phyloP scores from a whole-genome alignment of 345 rosid species.

The Bruguiera sexangula region DNA sequence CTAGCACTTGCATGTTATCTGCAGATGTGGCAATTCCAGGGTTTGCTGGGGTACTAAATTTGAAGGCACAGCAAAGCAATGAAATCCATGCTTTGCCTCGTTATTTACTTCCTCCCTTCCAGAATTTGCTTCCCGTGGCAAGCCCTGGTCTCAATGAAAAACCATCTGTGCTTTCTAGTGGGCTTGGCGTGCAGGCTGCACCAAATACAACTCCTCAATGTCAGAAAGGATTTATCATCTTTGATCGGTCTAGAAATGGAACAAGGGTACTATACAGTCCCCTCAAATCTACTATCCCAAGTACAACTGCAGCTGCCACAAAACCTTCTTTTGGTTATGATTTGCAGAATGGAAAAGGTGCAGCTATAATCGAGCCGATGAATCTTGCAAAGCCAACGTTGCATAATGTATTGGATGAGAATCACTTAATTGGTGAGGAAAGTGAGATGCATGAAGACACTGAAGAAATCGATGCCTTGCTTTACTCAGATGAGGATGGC shows the following conservation, averaged over 20 bases:
- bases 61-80: slow-evolving; percentile 37
- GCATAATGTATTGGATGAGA: slow-evolving; percentile 37
- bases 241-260: slow-evolving; percentile 23
- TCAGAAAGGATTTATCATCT: slow-evolving; percentile 9
- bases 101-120: slow-evolving; percentile 33
- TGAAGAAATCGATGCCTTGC: slow-evolving; percentile 25
- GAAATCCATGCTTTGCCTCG: slow-evolving; percentile 42
- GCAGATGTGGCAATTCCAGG: slow-evolving; percentile 38
- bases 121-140: slow-evolving; percentile 31
- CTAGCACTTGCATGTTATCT: slow-evolving; percentile 28
- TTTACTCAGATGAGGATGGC: slow-evolving; percentile 25
- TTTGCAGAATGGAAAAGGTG: slow-evolving; percentile 26
- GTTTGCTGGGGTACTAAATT: slow-evolving; percentile 28
- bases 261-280: slow-evolving; percentile 37
- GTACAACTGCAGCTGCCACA: slow-evolving; percentile 25
- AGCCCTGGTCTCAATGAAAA: slow-evolving; percentile 33
- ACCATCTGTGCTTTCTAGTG: slow-evolving; percentile 25
- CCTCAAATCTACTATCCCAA: slow-evolving; percentile 23
- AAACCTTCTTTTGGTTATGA: slow-evolving; percentile 24
- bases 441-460: slow-evolving; percentile 26
- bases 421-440: slow-evolving; percentile 34
- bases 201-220: slow-evolving; percentile 28
- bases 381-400: slow-evolving; percentile 24
- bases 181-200: slow-evolving; percentile 25
- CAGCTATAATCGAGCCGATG: slow-evolving; percentile 26